Conservation (phyloP, 2,329 filamentous ascomycete species). For the Aspergillus ibericus region DNA sequence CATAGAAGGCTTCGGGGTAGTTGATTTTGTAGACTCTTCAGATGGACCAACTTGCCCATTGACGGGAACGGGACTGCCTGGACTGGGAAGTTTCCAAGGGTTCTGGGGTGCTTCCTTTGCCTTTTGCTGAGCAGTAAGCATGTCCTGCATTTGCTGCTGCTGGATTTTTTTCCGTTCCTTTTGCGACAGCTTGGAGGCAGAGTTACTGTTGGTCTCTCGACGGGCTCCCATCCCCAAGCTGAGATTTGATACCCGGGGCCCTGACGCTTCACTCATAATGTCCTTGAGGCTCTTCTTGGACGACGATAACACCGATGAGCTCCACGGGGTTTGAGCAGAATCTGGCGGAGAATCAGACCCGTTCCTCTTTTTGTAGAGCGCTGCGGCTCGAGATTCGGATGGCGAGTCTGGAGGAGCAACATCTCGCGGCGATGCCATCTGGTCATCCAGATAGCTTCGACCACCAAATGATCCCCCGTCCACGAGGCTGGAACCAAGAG, state of each 20-base stretch:
- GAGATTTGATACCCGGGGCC: conserved; percentile 52
- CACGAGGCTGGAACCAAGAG: conserved; percentile 26
- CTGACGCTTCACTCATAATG: conserved; percentile 67
- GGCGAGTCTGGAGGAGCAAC: conserved; percentile 25
- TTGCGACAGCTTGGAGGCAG: conserved; percentile 72
- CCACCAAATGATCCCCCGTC: conserved; percentile 29
- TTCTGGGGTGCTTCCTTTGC: conserved; percentile 38
- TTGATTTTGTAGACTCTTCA: conserved; percentile 24
- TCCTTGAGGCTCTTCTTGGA: conserved; percentile 72
- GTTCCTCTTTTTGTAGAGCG: conserved; percentile 24
- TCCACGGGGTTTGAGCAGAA: conserved; percentile 53
- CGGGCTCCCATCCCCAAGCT: conserved; percentile 53
- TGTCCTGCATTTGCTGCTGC: conserved; percentile 60
- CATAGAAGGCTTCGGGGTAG: conserved; percentile 49
- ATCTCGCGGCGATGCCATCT: conserved; percentile 28
- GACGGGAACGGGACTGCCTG: conserved; percentile 30
- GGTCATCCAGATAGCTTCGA: conserved; percentile 28
- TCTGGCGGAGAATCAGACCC: conserved; percentile 26
- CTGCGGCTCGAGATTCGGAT: conserved; percentile 21
- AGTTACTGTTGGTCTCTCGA: conserved; percentile 41
- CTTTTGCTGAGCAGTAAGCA: conserved; percentile 33
- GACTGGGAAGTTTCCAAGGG: conserved; percentile 64
- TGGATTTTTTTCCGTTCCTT: conserved; percentile 87
- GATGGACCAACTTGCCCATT: conserved; percentile 13
- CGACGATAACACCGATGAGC: conserved; percentile 53